Percentiles rank a stretch among this genome's conserved stretches.
Evolutionary conservation across 1,139 yeast genomes (phyloP).

Genomic region (Pichia inconspicua): DNA sequence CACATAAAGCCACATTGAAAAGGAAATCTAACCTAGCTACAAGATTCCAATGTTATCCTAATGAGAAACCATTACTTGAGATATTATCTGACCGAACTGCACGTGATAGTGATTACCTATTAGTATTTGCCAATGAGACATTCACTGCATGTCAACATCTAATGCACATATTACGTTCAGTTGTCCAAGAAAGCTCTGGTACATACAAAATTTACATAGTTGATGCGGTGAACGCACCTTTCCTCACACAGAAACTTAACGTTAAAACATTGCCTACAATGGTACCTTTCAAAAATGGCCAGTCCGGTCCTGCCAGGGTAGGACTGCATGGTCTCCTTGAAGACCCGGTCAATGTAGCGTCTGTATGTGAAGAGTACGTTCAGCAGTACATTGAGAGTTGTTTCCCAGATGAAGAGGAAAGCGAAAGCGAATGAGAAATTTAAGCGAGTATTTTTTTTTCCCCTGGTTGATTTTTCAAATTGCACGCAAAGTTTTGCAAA

Average conservation of each 20-base stretch:
- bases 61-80: slow-evolving; percentile 53
- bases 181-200: slow-evolving; percentile 1
- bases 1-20: slow-evolving; percentile 30
- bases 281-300: slow-evolving; percentile 51
- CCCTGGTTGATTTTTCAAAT: too few species aligned
- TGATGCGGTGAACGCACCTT: slow-evolving; percentile 58
- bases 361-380: not conserved
- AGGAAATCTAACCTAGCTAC: slow-evolving; percentile 25
- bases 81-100: slow-evolving; percentile 30
- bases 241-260: slow-evolving; percentile 53
- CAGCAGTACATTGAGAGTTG: not conserved
- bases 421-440: not conserved
- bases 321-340: slow-evolving; percentile 60
- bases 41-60: slow-evolving; percentile 32
- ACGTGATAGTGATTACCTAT: slow-evolving; percentile 36
- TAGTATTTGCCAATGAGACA: slow-evolving; percentile 58
- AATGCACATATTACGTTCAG: slow-evolving; percentile 37
- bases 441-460: too few species aligned
- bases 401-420: not conserved
- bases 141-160: slow-evolving; percentile 55
- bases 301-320: slow-evolving; percentile 49
- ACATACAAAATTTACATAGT: slow-evolving; percentile 1
- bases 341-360: slow-evolving; percentile 23
- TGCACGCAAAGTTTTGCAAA: too few species aligned
- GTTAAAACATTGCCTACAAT: slow-evolving; percentile 69